Base-by-base conservation (phyloP, 2,329 filamentous ascomycete genomes). In the Diplocarpon mali region DNA sequence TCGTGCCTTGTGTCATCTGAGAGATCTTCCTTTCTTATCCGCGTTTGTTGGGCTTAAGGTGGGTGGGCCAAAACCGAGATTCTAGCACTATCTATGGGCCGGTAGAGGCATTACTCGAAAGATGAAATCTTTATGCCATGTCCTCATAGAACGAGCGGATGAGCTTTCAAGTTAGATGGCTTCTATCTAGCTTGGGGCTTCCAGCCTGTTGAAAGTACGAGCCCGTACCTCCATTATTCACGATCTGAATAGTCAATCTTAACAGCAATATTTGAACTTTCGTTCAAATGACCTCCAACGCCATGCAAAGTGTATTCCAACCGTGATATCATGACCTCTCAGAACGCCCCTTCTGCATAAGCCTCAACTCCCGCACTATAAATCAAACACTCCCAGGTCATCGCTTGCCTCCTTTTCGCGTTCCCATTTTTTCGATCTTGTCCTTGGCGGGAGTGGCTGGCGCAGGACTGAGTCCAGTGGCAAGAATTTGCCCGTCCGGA, bases 381-480 rank as follows among this genome's bases (percentile, higher is more conserved):
- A 24, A 24, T 3, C 24, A 38, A 17, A 14, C 4, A 12, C 9
- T 11, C 17, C 6, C 13, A 24, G 8, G 14, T 52, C 27, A 55
- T 44, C 48, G 44, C 41, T 55, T 58, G 20, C 51, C 52, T 31
- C 44, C 47, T 42, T 56, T 57, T 35, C 51, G 55, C 4, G 51
- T 40, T 2, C 38, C 47, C 41, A 40, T 46, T 46, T 52, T 57
- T 17, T 65, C 60, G 14, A 76, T 52, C 47, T 64, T 69, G 49
- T 80, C 77, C 50, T 65, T 68, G 5, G 68, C 63, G 0, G 76
- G 76, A 7, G 65, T 65, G 55, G 76, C 79, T 2, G 76, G 75
- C 10, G 73, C 69, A 1, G 74, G 71, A 5, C 75, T 75, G 2
- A 65, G 53, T 46, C 73, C 67, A 45, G 59, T 62, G 49, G 70